Base-by-base conservation (phyloP, 345 rosid species). In the Diplotaxis tenuifolia region DNA sequence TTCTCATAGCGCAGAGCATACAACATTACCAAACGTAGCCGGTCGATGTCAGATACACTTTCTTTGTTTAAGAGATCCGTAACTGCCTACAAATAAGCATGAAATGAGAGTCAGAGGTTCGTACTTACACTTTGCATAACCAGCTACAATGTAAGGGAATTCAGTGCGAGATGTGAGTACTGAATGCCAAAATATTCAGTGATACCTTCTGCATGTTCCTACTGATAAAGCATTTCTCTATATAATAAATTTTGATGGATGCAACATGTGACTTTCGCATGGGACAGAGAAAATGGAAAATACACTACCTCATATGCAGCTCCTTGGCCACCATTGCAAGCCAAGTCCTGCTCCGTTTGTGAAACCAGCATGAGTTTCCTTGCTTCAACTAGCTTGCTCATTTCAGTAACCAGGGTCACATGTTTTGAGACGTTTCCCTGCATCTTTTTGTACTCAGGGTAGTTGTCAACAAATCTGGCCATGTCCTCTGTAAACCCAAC, bases 401-500 rank as follows among this genome's bases (percentile, higher is more conserved):
- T 90, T 78, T 95, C 99, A 56, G 99, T 95, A 47, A 92, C 99
- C 84, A 95, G 79, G 10, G 96, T 86, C 29, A 95, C 97, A 81
- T 95, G 99, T 78, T 95, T 95, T 59, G 98, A 95, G 29, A 95
- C 98, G 78, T 92, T 95, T 56, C 99, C 98, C 63, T 92, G 99
- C 98, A 92, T 92, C 84, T 92, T 92, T 75, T 86, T 86, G 75
- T 88, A 95, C 85, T 88, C 98, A 5, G 98, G 99, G 73, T 95
- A 95, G 68, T 85, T 92, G 68, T 92, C 98, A 70, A 95, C 97
- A 84, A 95, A 95, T 78, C 90, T 95, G 77, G 97, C 98, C 99
- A 90, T 92, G 81, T 95, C 99, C 76, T 88, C 99, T 95, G 90
- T 84, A 81, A 67, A 81, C 66, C 47, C 74, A 85, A 55, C 65